Conservation (phyloP, 2,329 filamentous ascomycete genomes). For the Dactylellina drechsleri region DNA sequence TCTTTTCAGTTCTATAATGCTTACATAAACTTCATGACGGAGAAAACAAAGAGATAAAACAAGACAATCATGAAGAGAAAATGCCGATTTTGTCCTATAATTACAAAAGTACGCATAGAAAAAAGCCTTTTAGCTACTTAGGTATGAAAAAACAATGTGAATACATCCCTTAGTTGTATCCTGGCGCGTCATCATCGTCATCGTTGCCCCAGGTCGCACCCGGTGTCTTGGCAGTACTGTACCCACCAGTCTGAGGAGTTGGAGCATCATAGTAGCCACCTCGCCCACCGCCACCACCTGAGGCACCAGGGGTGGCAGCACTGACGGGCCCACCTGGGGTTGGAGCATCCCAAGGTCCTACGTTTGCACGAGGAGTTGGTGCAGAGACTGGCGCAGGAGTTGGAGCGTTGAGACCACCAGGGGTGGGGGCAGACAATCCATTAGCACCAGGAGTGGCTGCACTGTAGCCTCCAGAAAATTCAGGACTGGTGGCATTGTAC, state of each 20-base stretch:
- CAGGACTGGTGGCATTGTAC: constrained; percentile 58
- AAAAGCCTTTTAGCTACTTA: no score
- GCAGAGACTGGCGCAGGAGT: constrained; percentile 68
- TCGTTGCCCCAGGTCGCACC: constrained; percentile 52
- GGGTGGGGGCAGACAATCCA: constrained; percentile 75
- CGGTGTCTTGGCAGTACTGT: constrained; percentile 66
- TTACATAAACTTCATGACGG: constrained; percentile 8
- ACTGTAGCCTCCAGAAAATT: constrained; percentile 62
- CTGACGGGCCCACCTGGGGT: constrained; percentile 65
- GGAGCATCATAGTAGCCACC: constrained; percentile 69
- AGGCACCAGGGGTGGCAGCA: constrained; percentile 66
- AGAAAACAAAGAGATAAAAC: neutral
- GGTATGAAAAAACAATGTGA: neutral
- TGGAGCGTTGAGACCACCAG: constrained; percentile 68
- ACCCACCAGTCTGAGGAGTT: constrained; percentile 66
- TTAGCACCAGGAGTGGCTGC: constrained; percentile 72
- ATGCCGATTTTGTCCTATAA: constrained; percentile 27
- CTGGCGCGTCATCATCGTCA: constrained; percentile 48
- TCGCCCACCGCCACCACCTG: constrained; percentile 55
- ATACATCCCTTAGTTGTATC: constrained; percentile 28
- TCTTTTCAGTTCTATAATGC: constrained; percentile 6
- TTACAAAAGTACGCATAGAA: constrained; percentile 27
- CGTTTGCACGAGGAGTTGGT: constrained; percentile 72
- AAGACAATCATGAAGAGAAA: neutral
- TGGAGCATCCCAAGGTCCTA: constrained; percentile 64